Evolutionary conservation across 2,329 filamentous ascomycete genomes (phyloP), one percentile per base, ranked within the genome.

Genomic region (Beauveria bassiana): DNA sequence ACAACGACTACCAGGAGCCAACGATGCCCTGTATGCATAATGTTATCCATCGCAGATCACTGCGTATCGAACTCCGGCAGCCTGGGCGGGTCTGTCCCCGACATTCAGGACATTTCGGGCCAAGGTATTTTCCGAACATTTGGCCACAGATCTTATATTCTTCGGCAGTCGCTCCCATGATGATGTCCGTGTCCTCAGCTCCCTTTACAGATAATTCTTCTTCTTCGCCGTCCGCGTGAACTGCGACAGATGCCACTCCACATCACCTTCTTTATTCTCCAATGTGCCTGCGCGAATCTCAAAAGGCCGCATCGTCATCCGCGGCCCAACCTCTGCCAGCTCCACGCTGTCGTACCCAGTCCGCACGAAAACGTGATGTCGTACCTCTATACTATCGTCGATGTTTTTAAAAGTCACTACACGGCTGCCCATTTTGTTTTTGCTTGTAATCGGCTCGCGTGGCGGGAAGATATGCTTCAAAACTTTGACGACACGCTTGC

Each of bases 281-380:
- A 97, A 78, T 4, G 93, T 96, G 18, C 95, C 93, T 59, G 88
- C 88, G 52, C 93, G 83, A 64, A 99, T 96, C 77, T 98, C 91
- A 71, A 98, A 99, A 59, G 92, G 79, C 67, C 91, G 83, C 91
- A 98, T 95, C n/a, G 92, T 96, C 91, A 98, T 96, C 62, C 95
- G 83, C 1, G 95, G 95, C 0, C 93, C 92, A 56, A 96, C 91
- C 73, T 96, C 92, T 16, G 90, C 88, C 68, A 96, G 76, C 74
- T 96, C 92, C 3, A 98, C 91, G 62, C 88, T 90, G 70, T 96
- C 87, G 71, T 93, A 95, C 1, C 90, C 89, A 0, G 95, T 98
- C 72, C 90, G 88, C 20, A 99, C 93, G 71, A 97, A 99, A 2
- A 99, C 93, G 72, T 83, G 75, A 56, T 79, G 77, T 50, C 95